Base-by-base conservation (phyloP, 176 grass and related monocot species). In the Oropetium thomaeum region DNA sequence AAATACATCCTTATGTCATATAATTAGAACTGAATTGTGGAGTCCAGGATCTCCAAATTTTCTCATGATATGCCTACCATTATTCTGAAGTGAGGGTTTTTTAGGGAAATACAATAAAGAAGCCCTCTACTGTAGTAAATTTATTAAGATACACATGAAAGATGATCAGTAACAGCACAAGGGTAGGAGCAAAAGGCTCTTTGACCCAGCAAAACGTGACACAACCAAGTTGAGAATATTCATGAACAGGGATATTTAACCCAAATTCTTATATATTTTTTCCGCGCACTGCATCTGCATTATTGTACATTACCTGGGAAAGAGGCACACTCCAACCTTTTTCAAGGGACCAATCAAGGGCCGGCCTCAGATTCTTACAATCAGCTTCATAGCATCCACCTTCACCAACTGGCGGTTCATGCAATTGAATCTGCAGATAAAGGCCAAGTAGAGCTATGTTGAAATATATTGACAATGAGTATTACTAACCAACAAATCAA, bases 341-440 rank as follows among this genome's bases (percentile, higher is more conserved):
- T 73, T 79, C 68, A n/a, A 85, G 75, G 68, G 83, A 79, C 83
- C 83, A 85, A 66, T 79, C 83, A 67, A 85, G 83, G 16, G 83
- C 83, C 28, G 83, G 83, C 68, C 83, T 85, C 29, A 85, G 75
- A 33, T 85, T 68, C 49, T 79, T 78, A 39, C 37, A 45, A 47
- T 79, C 59, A 28, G 60, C 83, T 45, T 58, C 67, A 47, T 58
- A 79, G 29, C 0, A 47, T 31, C 83, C 83, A 73, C 83, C 83
- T 85, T 85, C 83, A 65, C 83, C 83, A 17, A 79, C n/a, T 65
- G 83, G 83, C 7, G 1, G 11, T 58, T 85, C 83, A 65, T 52
- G 75, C 62, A 78, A 85, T 64, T 10, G 22, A 73, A 85, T 79
- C 83, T 85, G 68, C 15, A 72, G 22, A 84, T 5, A 62, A 52